phyloP scores from a whole-genome alignment of 2,329 filamentous ascomycete species.

The Plenodomus tracheiphilus region DNA sequence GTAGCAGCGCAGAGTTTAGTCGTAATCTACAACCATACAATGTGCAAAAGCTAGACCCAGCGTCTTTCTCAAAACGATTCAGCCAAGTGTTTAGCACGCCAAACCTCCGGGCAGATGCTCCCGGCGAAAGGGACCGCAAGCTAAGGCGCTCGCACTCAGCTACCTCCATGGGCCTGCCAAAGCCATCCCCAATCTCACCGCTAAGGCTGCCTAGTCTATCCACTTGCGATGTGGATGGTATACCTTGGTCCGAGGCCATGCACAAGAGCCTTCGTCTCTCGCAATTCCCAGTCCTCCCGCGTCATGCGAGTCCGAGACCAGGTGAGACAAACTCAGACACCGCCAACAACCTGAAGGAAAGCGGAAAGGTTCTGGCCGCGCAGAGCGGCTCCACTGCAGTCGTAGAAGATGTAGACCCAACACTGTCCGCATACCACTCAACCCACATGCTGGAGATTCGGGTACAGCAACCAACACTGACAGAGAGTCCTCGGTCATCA shows the following conservation, averaged over 20 bases:
- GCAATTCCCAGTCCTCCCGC: slow-evolving; percentile 25
- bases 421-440: background rate
- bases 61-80: slow-evolving; percentile 22
- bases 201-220: slow-evolving; percentile 35
- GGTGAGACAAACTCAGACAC: background rate
- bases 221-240: slow-evolving; percentile 21
- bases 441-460: slow-evolving; percentile 17
- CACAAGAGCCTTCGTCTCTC: slow-evolving; percentile 37
- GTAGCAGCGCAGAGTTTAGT: slow-evolving; percentile 9
- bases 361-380: background rate
- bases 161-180: slow-evolving; percentile 28
- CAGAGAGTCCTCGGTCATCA: slow-evolving; percentile 18
- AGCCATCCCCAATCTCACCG: slow-evolving; percentile 24
- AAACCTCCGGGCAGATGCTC: slow-evolving; percentile 25
- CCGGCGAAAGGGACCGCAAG: slow-evolving; percentile 18
- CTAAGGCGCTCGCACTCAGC: slow-evolving; percentile 38
- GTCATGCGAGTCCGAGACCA: slow-evolving; percentile 15
- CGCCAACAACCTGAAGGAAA: background rate
- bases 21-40: slow-evolving; percentile 26
- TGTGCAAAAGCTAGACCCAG: slow-evolving; percentile 16
- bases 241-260: slow-evolving; percentile 34
- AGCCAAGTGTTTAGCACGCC: slow-evolving; percentile 36
- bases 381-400: background rate
- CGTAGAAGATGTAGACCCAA: background rate
- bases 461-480: slow-evolving; percentile 24